Conservation (phyloP, 78 protist genomes). For the Parvularia atlantis region DNA sequence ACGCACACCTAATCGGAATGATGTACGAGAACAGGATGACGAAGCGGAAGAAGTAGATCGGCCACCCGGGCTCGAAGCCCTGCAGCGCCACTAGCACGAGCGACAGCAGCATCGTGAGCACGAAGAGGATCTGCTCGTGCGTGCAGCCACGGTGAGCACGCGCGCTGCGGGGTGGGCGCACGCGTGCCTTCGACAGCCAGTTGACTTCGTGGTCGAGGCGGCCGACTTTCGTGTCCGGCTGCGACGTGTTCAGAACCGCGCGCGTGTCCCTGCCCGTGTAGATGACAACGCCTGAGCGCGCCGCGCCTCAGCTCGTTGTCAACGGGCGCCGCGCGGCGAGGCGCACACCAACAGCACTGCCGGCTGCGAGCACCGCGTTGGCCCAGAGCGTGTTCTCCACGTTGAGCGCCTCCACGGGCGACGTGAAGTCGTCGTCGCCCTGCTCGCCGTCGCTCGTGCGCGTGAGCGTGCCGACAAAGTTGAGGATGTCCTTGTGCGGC, state of each 20-base stretch:
- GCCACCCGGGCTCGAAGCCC: slow-evolving; percentile 55
- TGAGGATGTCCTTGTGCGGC: too few relatives aligned
- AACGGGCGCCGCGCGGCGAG: neutral
- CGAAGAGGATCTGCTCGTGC: slow-evolving; percentile 53
- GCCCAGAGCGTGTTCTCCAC: slow-evolving; percentile 95
- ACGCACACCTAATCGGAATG: slow-evolving; percentile 77
- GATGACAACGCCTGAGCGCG: slow-evolving; percentile 52
- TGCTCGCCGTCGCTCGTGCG: too few relatives aligned
- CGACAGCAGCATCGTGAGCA: slow-evolving; percentile 57
- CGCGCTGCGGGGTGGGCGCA: too few relatives aligned
- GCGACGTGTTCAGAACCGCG: slow-evolving; percentile 74
- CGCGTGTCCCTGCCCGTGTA: slow-evolving; percentile 94
- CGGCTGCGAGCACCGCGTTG: slow-evolving; percentile 87
- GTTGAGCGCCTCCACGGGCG: slow-evolving; percentile 78
- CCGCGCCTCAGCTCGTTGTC: neutral
- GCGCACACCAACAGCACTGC: slow-evolving; percentile 33
- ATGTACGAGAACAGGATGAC: slow-evolving; percentile 88
- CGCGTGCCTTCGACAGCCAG: slow-evolving; percentile 57
- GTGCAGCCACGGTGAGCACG: too few relatives aligned
- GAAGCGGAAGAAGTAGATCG: slow-evolving; percentile 72
- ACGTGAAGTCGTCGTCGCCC: too few relatives aligned
- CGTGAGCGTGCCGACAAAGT: too few relatives aligned
- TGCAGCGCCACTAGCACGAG: slow-evolving; percentile 60
- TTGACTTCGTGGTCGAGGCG: slow-evolving; percentile 78
- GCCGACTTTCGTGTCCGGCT: slow-evolving; percentile 76